Evolutionary conservation across 768 basidiomycete genomes (phyloP), one percentile per base, ranked within the genome.

Genomic region (Trichaptum fuscoviolaceum): DNA sequence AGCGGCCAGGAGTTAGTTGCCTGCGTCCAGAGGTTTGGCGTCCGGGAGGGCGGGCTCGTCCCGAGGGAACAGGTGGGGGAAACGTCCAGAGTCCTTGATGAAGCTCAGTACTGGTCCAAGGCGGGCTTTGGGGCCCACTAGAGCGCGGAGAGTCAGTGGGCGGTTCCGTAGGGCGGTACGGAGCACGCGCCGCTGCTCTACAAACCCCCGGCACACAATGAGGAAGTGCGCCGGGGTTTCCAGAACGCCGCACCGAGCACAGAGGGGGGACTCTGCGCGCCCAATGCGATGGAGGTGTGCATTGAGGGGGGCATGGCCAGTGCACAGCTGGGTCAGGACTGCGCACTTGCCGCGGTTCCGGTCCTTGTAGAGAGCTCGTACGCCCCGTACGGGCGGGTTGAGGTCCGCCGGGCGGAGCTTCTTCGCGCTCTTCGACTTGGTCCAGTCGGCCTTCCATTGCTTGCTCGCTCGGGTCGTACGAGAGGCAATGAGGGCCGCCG

Each of bases 141-240:
- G 42, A 20, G 42, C 42, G 12, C 42, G 42, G 42, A 52, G 42
- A 52, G 42, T 52, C 42, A 52, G 42, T 12, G 42, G 42, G 42
- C 42, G 20, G 42, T 52, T 52, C 42, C 42, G 42, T 20, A 52
- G 42, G 42, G 42, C 42, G 42, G 42, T 52, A 52, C 42, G 42
- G 12, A 52, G 42, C 42, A 20, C 42, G 10, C 42, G 42, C 42
- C 42, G 42, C 42, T 52, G 42, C 42, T 52, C 42, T 52, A 52
- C 42, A 20, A 52, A 52, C 42, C 42, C 20, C 42, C 42, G 67
- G 73, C 78, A 80, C 7, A 69, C 18, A 24, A 74, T 63, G 6
- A 79, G 67, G 65, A 65, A 78, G 65, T 79, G 78, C 1, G 64
- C 42, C 0, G 76, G 68, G 10, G 75, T 76, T 64, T 80, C 79